A percentile compares a stretch with the other conserved stretches of the same genome.
Conservation (phyloP, 2,329 filamentous ascomycete species). For the Sporothrix brasiliensis region DNA sequence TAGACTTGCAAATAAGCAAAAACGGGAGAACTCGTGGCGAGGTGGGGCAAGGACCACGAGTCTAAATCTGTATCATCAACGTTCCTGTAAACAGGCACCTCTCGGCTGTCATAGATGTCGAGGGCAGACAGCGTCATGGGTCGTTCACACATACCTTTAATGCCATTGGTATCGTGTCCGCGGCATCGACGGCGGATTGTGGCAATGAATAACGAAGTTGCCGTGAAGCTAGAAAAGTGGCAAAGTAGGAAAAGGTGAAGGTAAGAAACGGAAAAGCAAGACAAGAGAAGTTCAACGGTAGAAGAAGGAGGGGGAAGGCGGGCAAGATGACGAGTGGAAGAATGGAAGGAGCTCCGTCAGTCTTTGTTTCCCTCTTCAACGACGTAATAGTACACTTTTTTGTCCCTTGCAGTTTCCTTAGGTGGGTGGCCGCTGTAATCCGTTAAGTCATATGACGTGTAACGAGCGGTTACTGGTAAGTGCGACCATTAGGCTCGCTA, state of each 20-base stretch:
- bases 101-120: not conserved
- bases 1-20: too few relatives aligned
- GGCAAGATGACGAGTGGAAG: not conserved
- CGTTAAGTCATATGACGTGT: not conserved
- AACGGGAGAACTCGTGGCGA: not conserved
- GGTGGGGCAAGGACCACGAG: not conserved
- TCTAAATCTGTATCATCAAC: not conserved
- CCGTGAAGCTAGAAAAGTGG: not conserved
- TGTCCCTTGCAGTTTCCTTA: not conserved
- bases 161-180: not conserved
- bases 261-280: not conserved
- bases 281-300: not conserved
- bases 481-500: not conserved
- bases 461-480: constrained; percentile 4
- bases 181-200: not conserved
- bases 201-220: not conserved
- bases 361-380: constrained; percentile 12
- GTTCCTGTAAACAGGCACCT: not conserved
- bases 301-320: not conserved
- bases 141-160: not conserved
- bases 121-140: not conserved
- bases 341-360: not conserved
- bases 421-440: not conserved
- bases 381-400: constrained; percentile 10
- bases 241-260: not conserved